Percentiles rank a stretch among this genome's conserved stretches.
These are phyloP conservation scores for Pyricularia pennisetigena DNA, from an alignment of 2,329 filamentous ascomycete genomes.

Conservation along the genomic window DNA sequence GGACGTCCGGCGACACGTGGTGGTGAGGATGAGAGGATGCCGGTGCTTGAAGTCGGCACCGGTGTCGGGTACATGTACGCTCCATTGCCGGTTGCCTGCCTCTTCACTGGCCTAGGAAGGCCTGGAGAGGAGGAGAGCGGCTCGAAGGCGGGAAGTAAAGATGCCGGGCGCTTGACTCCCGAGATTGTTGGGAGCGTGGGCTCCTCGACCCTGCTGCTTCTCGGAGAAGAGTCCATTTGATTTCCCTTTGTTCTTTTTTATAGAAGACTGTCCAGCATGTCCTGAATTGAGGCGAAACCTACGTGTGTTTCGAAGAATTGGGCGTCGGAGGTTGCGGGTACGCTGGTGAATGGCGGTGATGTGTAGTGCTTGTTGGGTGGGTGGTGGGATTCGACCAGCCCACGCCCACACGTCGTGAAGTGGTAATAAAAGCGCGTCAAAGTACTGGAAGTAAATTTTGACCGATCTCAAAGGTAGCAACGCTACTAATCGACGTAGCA, in stretches of 20 bases:
- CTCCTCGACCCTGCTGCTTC: constrained; percentile 18
- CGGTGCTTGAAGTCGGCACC: constrained; percentile 86
- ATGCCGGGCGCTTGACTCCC: constrained; percentile 50
- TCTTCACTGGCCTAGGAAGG: constrained; percentile 60
- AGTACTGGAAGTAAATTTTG: background rate
- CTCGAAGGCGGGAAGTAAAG: constrained; percentile 70
- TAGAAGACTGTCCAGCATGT: background rate
- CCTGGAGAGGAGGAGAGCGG: constrained; percentile 68
- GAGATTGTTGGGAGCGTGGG: constrained; percentile 25
- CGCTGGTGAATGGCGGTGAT: background rate
- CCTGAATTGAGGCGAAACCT: background rate
- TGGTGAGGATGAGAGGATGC: constrained; percentile 81
- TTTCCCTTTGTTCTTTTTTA: background rate
- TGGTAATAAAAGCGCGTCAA: background rate
- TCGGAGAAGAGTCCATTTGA: constrained; percentile 31
- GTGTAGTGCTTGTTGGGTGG: background rate
- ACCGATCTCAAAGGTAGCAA: background rate
- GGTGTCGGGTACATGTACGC: constrained; percentile 81
- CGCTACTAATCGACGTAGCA: background rate
- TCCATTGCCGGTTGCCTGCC: constrained; percentile 43
- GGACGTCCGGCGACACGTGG: constrained; percentile 43
- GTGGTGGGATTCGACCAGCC: background rate
- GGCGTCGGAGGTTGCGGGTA: background rate
- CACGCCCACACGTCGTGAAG: background rate
- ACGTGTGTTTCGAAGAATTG: background rate